Conservation (phyloP, 352 stramenopile genomes). For the Aphanomyces euteiches region DNA sequence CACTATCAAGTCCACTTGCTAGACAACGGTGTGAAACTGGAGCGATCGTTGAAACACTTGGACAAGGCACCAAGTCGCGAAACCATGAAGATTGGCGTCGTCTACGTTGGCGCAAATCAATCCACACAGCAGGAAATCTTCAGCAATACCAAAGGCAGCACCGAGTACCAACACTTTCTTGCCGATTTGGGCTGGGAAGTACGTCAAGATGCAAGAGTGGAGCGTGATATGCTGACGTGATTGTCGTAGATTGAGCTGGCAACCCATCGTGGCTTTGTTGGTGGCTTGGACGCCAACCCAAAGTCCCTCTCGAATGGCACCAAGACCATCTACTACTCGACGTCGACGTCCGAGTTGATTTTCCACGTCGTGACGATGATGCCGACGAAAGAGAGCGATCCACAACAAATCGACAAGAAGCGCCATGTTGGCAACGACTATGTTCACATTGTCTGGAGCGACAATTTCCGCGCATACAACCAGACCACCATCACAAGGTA, state of each 20-base stretch:
- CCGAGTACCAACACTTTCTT: constrained; percentile 62
- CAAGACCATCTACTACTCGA: constrained; percentile 74
- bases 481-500: constrained; percentile 78
- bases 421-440: constrained; percentile 85
- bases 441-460: constrained; percentile 84
- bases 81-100: constrained; percentile 87
- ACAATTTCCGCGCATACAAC: constrained; percentile 75
- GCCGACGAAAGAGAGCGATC: constrained; percentile 70
- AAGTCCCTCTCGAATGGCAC: constrained; percentile 75
- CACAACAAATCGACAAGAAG: constrained; percentile 88
- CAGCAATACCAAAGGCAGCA: constrained; percentile 63
- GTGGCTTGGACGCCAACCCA: constrained; percentile 73
- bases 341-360: constrained; percentile 78
- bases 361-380: constrained; percentile 88
- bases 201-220: neutral
- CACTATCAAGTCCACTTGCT: constrained; percentile 60
- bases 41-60: constrained; percentile 75
- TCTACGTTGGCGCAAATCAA: constrained; percentile 77
- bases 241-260: constrained; percentile 38
- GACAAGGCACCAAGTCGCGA: constrained; percentile 84
- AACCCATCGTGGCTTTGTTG: constrained; percentile 66
- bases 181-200: constrained; percentile 77
- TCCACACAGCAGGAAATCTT: constrained; percentile 77
- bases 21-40: constrained; percentile 68
- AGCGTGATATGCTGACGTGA: neutral